These are phyloP conservation scores for Tuber microsphaerosporum DNA, from an alignment of 495 filamentous ascomycete species.

Conservation along the genomic window DNA sequence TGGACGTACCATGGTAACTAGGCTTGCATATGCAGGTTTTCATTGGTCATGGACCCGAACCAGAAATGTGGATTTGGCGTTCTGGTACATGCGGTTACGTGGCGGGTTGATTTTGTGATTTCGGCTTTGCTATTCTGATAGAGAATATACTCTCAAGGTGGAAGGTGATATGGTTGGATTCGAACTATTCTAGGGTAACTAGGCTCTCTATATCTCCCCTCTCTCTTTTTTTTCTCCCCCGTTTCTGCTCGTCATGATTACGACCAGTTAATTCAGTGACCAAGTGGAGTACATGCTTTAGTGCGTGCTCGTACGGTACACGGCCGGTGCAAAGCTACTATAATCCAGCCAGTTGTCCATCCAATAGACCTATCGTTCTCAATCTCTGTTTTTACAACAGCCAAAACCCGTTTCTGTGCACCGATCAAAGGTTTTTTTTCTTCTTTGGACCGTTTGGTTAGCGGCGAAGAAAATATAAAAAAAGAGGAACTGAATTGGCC, in stretches of 20 bases:
- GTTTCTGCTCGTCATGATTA: not conserved
- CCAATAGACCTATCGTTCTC: not conserved
- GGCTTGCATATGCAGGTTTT: not conserved
- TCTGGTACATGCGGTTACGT: not conserved
- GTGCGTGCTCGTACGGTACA: not conserved
- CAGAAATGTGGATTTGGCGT: not conserved
- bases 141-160: not conserved
- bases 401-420: not conserved
- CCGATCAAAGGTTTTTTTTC: not conserved
- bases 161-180: not conserved
- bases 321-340: not conserved
- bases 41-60: slow-evolving; percentile 1
- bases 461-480: not conserved
- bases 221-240: no score
- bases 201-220: not conserved
- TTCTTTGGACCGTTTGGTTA: not conserved
- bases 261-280: not conserved
- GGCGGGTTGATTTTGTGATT: slow-evolving; percentile 1
- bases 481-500: not conserved
- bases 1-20: slow-evolving; percentile 3
- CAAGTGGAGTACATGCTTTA: not conserved
- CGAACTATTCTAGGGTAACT: not conserved
- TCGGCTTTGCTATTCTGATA: not conserved
- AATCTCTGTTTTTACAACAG: not conserved
- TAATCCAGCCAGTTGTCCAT: not conserved